Evolutionary conservation across 2,329 filamentous ascomycete species (phyloP), one percentile per base, ranked within the genome.

Genomic region (Aspergillus cejpii): DNA sequence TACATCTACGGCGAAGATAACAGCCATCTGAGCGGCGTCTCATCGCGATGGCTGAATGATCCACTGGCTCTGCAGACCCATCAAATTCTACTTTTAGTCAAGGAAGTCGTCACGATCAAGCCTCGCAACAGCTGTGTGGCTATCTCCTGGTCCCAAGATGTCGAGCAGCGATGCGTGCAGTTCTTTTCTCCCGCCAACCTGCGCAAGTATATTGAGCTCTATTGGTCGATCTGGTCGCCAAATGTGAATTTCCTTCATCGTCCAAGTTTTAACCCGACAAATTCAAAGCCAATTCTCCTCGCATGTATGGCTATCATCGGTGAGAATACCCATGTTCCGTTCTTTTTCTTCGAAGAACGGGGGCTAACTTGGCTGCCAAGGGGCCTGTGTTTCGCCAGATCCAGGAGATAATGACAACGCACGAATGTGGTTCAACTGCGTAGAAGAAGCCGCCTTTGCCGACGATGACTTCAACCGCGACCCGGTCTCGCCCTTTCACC

Each of bases 171-270:
- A n/a, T 57, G 54, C 29, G 20, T 55, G 8, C 49, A 49, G 21
- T 57, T 57, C 38, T 57, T 57, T 20, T 55, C 54, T 2, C 55
- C 55, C 2, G 17, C 45, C 0, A 61, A 61, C 26, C 43, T 68
- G 19, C 53, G 58, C 26, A 61, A 57, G 26, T 64, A 57, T 21
- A 48, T 68, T 6, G 56, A 59, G 5, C 45, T 66, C 5, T 69
- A 63, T 45, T 69, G 66, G 66, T 55, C 59, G 0, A 53, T 65
- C 7, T 68, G 66, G 66, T 58, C 67, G 46, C 63, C 66, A 3
- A 66, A 69, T 41, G 57, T 66, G 42, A 64, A 61, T 39, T 55
- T 65, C 15, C 40, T 67, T 2, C 65, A 68, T 41, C 58, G 59
- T 21, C 64, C 66, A 3, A 65, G 59, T 4, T 69, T 68, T 46